Base-by-base conservation (phyloP, 139 green algal genomes). In the Tetradesmus lagerheimii region DNA sequence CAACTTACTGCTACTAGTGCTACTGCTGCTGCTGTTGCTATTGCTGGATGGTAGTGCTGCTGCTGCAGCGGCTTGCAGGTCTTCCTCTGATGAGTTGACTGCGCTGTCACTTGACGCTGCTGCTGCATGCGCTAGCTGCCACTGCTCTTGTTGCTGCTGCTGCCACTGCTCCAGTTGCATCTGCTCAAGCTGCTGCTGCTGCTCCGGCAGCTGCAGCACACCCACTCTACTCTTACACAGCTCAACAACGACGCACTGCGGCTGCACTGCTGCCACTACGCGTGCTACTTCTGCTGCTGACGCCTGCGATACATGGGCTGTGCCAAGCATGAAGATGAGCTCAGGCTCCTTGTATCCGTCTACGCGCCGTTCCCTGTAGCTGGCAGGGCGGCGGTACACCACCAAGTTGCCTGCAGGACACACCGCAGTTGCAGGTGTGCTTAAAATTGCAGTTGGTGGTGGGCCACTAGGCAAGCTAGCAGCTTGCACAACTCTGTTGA, bases 331-430 rank as follows among this genome's bases (percentile, higher is more conserved):
- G 71, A 95, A 93, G 0, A 98, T 80, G 1, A 94, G 67, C 71
- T 93, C 77, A 0, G 96, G 96, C 85, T 98, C 96, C 23, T 43
- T n/a, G 79, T 98, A 98, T 0, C 95, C 96, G 64, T 98, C 96
- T 4, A 39, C 62, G 27, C 95, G 94, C 0, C 96, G 91, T 87
- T 98, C 96, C 25, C 29, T 20, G 86, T 98, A 98, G 75, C 80
- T 74, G 2, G 81, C 71, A 15, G 94, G 96, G 1, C 95, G 92
- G 23, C 83, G 89, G 20, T 96, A 90, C 1, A 94, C 93, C 2
- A 97, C 89, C 23, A 98, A 91, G 0, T 90, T 93, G 50, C 96
- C 96, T 97, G 90, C 75, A 11, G n/a, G 23, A 23, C 31, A 62
- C 47, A 62, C 1, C 47, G 47, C 47, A 62, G 47, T 62, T 62